Evolutionary conservation across 73 alveolate genomes (phyloP).

Genomic region (Stentor roeselii): DNA sequence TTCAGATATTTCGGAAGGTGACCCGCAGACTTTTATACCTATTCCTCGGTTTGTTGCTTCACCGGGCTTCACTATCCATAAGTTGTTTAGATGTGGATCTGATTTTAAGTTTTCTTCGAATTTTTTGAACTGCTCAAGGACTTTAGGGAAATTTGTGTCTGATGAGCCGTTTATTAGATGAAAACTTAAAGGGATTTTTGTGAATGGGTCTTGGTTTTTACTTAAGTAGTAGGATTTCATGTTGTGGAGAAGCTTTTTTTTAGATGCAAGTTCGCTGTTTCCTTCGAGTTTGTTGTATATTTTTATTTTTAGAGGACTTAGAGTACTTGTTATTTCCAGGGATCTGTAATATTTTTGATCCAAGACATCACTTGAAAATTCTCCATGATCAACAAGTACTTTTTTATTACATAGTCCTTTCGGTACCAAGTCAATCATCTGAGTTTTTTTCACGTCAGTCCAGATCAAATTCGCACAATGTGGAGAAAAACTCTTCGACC

Average conservation of each 20-base stretch:
- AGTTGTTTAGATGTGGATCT: slow-evolving; percentile 16
- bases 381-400: neutral
- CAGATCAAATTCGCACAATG: slow-evolving; percentile 11
- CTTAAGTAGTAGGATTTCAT: slow-evolving; percentile 63
- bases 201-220: slow-evolving; percentile 51
- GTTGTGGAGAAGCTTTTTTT: slow-evolving; percentile 72
- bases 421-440: neutral
- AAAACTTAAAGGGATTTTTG: slow-evolving; percentile 67
- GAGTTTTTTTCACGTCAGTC: slow-evolving; percentile 20
- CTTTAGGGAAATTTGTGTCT: slow-evolving; percentile 51
- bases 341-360: neutral
- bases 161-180: slow-evolving; percentile 64
- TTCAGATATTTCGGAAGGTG: slow-evolving; percentile 15
- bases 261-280: slow-evolving; percentile 66
- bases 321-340: neutral
- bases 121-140: slow-evolving; percentile 40
- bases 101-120: neutral
- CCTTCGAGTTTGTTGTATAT: slow-evolving; percentile 64
- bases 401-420: neutral
- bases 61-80: slow-evolving; percentile 62
- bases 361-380: neutral
- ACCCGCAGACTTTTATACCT: slow-evolving; percentile 44
- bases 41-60: slow-evolving; percentile 57
- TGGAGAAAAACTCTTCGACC: slow-evolving; percentile 10
- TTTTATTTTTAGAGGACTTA: slow-evolving; percentile 23